Conservation (phyloP, 768 basidiomycete genomes). For the Sarcodon aspratus region DNA sequence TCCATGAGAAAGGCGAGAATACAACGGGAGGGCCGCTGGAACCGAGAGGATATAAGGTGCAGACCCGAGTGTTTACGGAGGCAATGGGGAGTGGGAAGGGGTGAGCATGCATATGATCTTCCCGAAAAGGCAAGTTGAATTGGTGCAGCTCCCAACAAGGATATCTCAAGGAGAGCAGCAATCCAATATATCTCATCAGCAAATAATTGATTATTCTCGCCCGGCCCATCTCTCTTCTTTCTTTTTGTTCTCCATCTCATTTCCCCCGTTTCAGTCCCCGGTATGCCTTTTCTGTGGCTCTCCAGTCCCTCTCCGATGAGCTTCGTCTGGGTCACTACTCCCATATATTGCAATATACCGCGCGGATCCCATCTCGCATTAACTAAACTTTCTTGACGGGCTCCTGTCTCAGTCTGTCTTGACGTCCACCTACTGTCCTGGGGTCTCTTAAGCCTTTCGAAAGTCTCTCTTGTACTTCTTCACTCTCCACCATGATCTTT, state of each 20-base stretch:
- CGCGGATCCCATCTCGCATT: too few relatives aligned
- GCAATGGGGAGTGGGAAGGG: slow-evolving; percentile 7
- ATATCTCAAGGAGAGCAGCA: slow-evolving; percentile 3
- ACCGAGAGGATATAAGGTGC: not conserved
- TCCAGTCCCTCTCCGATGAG: not conserved
- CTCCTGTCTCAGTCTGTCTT: too few relatives aligned
- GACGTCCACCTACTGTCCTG: not conserved
- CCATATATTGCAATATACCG: not conserved
- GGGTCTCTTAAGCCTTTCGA: not conserved
- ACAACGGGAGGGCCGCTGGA: not conserved
- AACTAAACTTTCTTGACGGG: too few relatives aligned
- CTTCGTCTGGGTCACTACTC: not conserved
- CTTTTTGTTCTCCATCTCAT: slow-evolving; percentile 1
- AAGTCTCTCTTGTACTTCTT: not conserved
- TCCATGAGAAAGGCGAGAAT: slow-evolving; percentile 16
- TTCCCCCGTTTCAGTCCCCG: slow-evolving; percentile 1
- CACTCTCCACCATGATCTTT: not conserved
- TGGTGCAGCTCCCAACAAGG: slow-evolving; percentile 1
- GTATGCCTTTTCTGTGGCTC: too few relatives aligned
- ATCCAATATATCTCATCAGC: not conserved
- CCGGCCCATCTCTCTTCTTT: not conserved
- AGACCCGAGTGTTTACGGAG: not conserved
- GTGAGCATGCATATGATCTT: slow-evolving; percentile 1
- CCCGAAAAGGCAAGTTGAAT: not conserved
- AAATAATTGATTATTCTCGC: not conserved